Base-by-base conservation (phyloP, 163 green algal genomes). In the Scenedesmus sp. region DNA sequence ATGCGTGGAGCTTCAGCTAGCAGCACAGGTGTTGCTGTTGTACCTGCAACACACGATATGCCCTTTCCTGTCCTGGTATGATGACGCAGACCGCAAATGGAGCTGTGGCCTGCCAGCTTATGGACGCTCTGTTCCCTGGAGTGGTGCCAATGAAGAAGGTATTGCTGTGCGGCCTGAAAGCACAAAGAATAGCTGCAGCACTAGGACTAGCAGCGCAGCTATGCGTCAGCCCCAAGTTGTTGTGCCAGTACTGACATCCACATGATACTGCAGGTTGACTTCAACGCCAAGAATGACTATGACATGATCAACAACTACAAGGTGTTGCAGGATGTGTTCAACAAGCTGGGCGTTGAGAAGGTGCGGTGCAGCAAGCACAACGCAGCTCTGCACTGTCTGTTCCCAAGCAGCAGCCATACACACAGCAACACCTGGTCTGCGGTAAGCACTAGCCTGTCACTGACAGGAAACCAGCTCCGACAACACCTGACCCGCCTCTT, bases 231-330 rank as follows among this genome's bases (percentile, higher is more conserved):
- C 26, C 26, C 20, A 43, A 49, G n/a, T 15, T 86, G 81, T 46
- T 89, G 53, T 68, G 88, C 40, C 37, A 56, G 35, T 43, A 85
- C 42, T 42, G 35, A 49, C 16, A 35, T 80, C 3, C 26, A 33
- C 70, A 81, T 84, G n/a, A 44, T 37, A 37, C 2, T 83, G 30
- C 93, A 98, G 96, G 97, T 99, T 4, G 98, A 99, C 91, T 99
- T 99, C 95, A 98, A 99, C 91, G 98, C 98, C 26, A 98, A 96
- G 70, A 97, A 94, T 61, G 98, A 99, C 53, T 99, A 99, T 88
- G 97, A 99, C 53, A 97, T 97, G 91, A 97, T 99, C 49, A 96
- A 97, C 91, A 99, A 99, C 94, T 99, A 99, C 96, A 99, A 99
- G 94, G 95, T 99, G 22, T 95, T 99, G 49, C 98, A 99, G 86